Evolutionary conservation across 2,329 filamentous ascomycete genomes (phyloP).

Genomic region (Colletotrichum brevisporum): DNA sequence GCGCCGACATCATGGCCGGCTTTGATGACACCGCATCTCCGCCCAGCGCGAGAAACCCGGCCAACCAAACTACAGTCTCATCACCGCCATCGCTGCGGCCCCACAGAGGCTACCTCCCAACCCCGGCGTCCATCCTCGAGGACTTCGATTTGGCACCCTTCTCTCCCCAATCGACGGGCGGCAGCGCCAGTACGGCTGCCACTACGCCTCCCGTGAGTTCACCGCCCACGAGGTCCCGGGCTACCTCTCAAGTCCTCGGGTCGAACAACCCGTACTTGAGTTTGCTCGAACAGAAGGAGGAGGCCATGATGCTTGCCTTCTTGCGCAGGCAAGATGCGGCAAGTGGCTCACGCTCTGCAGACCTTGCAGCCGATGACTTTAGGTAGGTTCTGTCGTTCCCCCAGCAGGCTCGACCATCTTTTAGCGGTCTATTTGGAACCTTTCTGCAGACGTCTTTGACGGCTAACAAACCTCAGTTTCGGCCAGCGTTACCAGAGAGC

Average conservation of each 20-base stretch:
- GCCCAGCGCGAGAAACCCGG: neutral
- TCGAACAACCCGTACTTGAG: constrained; percentile 48
- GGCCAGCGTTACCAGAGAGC: constrained; percentile 53
- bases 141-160: constrained; percentile 35
- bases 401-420: neutral
- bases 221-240: constrained; percentile 34
- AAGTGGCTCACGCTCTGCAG: constrained; percentile 25
- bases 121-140: constrained; percentile 38
- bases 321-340: constrained; percentile 47
- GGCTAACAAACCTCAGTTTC: constrained; percentile 44
- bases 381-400: constrained; percentile 44
- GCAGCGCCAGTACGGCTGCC: constrained; percentile 28
- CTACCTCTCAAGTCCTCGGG: neutral
- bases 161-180: constrained; percentile 29
- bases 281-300: constrained; percentile 49
- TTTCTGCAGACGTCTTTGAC: neutral
- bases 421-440: too few species aligned
- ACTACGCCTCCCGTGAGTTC: constrained; percentile 40
- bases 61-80: neutral
- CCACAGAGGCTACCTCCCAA: constrained; percentile 29
- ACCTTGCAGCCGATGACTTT: constrained; percentile 49
- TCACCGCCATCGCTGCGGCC: neutral
- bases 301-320: constrained; percentile 49
- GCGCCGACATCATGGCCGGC: constrained; percentile 37
- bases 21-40: constrained; percentile 27